These are phyloP conservation scores for Suillus plorans DNA, from an alignment of 768 basidiomycete genomes.

Conservation along the genomic window DNA sequence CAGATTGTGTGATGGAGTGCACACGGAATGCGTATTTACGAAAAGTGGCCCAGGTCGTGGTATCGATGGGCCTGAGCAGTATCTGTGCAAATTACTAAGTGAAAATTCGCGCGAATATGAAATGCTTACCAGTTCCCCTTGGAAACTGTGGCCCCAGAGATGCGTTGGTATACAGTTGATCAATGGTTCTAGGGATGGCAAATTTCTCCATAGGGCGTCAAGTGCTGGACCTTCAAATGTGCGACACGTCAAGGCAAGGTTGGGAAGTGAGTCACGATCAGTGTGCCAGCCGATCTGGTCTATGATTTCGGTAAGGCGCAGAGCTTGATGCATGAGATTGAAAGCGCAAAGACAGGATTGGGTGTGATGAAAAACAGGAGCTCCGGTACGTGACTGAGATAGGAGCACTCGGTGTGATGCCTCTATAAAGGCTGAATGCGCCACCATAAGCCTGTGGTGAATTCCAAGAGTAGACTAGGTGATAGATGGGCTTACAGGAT, in stretches of 20 bases:
- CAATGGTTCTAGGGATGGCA: slow-evolving; percentile 22
- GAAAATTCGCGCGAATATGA: not conserved
- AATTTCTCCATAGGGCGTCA: slow-evolving; percentile 23
- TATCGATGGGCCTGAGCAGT: not conserved
- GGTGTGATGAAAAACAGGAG: not conserved
- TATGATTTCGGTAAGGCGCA: not conserved
- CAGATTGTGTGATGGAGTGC: slow-evolving; percentile 16
- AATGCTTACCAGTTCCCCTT: not conserved
- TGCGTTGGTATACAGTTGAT: slow-evolving; percentile 5
- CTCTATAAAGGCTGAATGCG: not conserved
- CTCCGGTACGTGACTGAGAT: not conserved
- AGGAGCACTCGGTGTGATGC: too few relatives aligned
- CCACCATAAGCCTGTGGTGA: not conserved
- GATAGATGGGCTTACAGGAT: not conserved
- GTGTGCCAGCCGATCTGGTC: not conserved
- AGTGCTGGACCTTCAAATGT: slow-evolving; percentile 23
- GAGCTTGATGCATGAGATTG: slow-evolving; percentile 2
- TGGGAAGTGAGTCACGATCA: slow-evolving; percentile 14
- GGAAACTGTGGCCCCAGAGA: not conserved
- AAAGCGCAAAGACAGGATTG: not conserved
- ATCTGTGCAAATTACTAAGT: not conserved
- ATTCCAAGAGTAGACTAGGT: not conserved
- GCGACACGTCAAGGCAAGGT: slow-evolving; percentile 24
- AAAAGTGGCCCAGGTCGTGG: slow-evolving; percentile 22
- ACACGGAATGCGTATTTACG: slow-evolving; percentile 25